Conservation (phyloP, 495 filamentous ascomycete genomes). For the Podospora pseudoanserina region DNA sequence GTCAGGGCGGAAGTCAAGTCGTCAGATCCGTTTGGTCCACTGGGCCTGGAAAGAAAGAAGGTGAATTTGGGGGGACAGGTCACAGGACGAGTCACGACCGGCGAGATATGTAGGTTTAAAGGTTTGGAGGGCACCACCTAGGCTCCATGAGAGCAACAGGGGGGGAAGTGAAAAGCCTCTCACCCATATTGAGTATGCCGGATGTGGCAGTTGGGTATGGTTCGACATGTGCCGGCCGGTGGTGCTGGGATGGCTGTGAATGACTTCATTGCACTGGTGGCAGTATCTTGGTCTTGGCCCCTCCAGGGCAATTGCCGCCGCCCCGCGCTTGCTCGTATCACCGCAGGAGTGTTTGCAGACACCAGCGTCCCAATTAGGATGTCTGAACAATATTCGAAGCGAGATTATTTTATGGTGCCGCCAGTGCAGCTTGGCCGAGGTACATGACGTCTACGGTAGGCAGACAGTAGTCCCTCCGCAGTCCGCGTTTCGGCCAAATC, state of each 20-base stretch:
- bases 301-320: slow-evolving; percentile 21
- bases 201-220: not conserved
- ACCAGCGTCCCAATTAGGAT: slow-evolving; percentile 13
- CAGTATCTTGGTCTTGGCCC: not conserved
- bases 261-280: slow-evolving; percentile 7
- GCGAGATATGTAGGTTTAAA: not conserved
- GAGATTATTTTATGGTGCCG: slow-evolving; percentile 17
- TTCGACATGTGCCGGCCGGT: not conserved
- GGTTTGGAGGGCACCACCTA: not conserved
- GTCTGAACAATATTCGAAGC: slow-evolving; percentile 5
- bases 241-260: not conserved
- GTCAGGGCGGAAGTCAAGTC: slow-evolving; percentile 15
- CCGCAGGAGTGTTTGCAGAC: slow-evolving; percentile 23
- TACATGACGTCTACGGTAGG: not conserved
- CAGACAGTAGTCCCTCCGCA: slow-evolving; percentile 3
- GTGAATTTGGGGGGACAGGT: not conserved
- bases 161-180: not conserved
- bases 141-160: not conserved
- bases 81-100: not conserved
- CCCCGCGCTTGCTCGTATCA: slow-evolving; percentile 10
- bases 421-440: slow-evolving; percentile 15
- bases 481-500: slow-evolving; percentile 12
- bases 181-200: slow-evolving; percentile 1
- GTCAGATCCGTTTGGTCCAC: slow-evolving; percentile 2
- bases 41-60: not conserved